Evolutionary conservation across 352 stramenopile species (phyloP).

Genomic region (Pythium pyrilobum): DNA sequence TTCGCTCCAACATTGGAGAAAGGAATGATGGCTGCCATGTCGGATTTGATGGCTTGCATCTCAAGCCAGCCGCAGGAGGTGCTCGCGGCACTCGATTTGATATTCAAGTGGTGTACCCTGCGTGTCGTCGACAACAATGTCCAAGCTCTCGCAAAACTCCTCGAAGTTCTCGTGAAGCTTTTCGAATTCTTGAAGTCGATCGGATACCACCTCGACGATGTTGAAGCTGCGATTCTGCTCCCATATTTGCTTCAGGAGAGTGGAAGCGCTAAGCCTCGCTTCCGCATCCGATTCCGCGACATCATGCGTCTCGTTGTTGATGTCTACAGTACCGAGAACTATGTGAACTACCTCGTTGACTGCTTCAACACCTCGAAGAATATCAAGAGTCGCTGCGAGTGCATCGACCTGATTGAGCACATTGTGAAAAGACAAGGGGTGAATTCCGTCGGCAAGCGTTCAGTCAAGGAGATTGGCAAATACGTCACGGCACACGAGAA

Average conservation of each 20-base stretch:
- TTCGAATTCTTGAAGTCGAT: constrained; percentile 72
- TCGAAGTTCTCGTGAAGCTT: constrained; percentile 78
- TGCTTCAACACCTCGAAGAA: constrained; percentile 85
- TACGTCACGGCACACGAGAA: constrained; percentile 77
- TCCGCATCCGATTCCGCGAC: constrained; percentile 76
- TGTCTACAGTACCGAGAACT: constrained; percentile 79
- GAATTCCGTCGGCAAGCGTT: constrained; percentile 62
- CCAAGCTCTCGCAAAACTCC: constrained; percentile 73
- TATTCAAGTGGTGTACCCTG: constrained; percentile 84
- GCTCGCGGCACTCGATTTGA: constrained; percentile 57
- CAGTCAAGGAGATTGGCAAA: constrained; percentile 76
- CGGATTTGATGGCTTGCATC: constrained; percentile 64
- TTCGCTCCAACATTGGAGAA: constrained; percentile 80
- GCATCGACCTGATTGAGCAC: constrained; percentile 77
- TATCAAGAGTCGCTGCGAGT: constrained; percentile 82
- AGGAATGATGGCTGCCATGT: constrained; percentile 75
- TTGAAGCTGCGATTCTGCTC: constrained; percentile 76
- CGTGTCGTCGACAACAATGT: constrained; percentile 88
- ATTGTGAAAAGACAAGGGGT: constrained; percentile 62
- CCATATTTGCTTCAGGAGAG: constrained; percentile 83
- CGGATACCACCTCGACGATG: constrained; percentile 69
- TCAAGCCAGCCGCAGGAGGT: constrained; percentile 64
- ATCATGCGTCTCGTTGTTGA: constrained; percentile 79
- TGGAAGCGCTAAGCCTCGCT: constrained; percentile 78
- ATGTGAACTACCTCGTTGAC: constrained; percentile 66